A percentile compares a stretch with the other conserved stretches of the same genome.
Evolutionary conservation across 1,284 basidiomycete species (phyloP).

Genomic region (Puccinia sorghi): DNA sequence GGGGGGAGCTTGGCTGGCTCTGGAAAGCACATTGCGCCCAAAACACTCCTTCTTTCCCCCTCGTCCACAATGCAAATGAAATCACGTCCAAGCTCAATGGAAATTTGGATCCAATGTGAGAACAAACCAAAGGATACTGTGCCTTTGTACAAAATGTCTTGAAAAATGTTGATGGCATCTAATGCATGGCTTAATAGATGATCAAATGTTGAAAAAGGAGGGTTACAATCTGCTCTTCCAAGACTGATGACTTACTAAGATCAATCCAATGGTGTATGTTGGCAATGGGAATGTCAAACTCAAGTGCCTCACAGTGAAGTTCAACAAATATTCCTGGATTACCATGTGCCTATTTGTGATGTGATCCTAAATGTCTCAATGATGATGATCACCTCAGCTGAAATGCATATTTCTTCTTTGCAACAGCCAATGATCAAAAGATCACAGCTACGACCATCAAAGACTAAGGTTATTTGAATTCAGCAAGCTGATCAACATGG

Average conservation of each 20-base stretch:
- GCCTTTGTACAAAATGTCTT: slow-evolving; percentile 87
- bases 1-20: no score
- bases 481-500: slow-evolving; percentile 83
- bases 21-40: no score
- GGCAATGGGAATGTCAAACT: slow-evolving; percentile 83
- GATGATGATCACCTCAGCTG: not conserved
- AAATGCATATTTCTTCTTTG: no score
- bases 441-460: no score
- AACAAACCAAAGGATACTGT: slow-evolving; percentile 53
- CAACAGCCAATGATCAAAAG: no score
- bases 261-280: slow-evolving; percentile 89
- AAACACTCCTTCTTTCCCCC: no score
- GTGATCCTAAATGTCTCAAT: slow-evolving; percentile 74
- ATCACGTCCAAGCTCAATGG: not conserved
- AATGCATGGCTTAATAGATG: slow-evolving; percentile 53
- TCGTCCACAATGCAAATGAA: no score
- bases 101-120: slow-evolving; percentile 63
- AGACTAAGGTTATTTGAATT: no score
- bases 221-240: slow-evolving; percentile 62
- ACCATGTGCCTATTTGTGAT: slow-evolving; percentile 83
- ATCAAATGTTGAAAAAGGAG: slow-evolving; percentile 2
- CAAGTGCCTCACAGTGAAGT: slow-evolving; percentile 82
- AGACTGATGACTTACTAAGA: slow-evolving; percentile 63
- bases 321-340: slow-evolving; percentile 82
- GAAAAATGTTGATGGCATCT: slow-evolving; percentile 80